Conservation (phyloP, 1,139 yeast species). For the Suhomyces coccinellae region DNA sequence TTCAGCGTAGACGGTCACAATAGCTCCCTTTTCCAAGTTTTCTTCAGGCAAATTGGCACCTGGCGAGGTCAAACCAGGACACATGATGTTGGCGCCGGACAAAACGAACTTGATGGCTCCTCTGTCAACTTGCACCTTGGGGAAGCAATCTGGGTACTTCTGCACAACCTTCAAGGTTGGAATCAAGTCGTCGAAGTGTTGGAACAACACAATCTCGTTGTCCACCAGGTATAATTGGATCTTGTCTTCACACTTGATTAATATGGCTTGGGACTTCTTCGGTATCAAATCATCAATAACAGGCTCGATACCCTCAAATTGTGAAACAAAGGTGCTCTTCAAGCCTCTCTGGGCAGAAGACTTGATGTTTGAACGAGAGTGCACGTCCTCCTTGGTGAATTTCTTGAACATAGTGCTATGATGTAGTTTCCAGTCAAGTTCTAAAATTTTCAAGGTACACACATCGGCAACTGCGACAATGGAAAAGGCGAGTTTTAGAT, state of each 20-base stretch:
- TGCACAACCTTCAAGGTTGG: conserved; percentile 81
- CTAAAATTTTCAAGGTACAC: conserved; percentile 3
- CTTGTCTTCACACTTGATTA: conserved; percentile 87
- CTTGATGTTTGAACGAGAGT: conserved; percentile 87
- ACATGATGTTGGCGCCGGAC: conserved; percentile 95
- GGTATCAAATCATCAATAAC: conserved; percentile 83
- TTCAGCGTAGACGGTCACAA: conserved; percentile 86
- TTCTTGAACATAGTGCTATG: conserved; percentile 53
- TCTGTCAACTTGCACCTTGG: conserved; percentile 86
- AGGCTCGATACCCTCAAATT: conserved; percentile 71
- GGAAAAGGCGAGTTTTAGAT: background rate
- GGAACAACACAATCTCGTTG: conserved; percentile 73
- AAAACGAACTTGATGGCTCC: conserved; percentile 95
- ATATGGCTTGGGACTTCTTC: conserved; percentile 82
- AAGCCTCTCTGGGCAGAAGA: conserved; percentile 89
- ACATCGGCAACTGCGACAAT: conserved; percentile 3
- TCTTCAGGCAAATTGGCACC: conserved; percentile 85
- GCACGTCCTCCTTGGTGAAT: conserved; percentile 83
- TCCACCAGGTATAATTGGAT: conserved; percentile 77
- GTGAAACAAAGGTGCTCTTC: conserved; percentile 67
- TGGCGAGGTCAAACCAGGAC: conserved; percentile 92
- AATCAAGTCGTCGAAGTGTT: conserved; percentile 79
- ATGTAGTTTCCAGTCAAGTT: background rate
- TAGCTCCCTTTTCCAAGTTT: conserved; percentile 59
- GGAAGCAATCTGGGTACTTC: conserved; percentile 78